Percentiles rank a stretch among this genome's conserved stretches.
Conservation (phyloP, 2,329 filamentous ascomycete genomes). For the Scortechinia acanthostroma region DNA sequence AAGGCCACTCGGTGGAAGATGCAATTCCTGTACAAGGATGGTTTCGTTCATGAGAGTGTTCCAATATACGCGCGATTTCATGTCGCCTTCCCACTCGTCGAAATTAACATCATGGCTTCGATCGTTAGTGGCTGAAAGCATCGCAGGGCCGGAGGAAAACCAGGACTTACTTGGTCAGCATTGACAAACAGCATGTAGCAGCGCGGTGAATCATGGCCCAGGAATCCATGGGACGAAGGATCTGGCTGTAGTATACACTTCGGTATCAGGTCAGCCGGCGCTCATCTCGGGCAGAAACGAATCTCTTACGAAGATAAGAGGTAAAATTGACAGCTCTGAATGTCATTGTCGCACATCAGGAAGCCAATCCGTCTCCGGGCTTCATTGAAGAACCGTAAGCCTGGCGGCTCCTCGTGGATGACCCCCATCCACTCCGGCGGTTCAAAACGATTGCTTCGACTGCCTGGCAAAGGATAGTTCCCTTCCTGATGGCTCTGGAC, state of each 20-base stretch:
- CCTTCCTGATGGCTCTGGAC: constrained; percentile 38
- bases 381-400: constrained; percentile 44
- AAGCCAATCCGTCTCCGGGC: constrained; percentile 40
- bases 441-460: constrained; percentile 14
- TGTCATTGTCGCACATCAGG: constrained; percentile 36
- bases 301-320: constrained; percentile 31
- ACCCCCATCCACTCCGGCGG: constrained; percentile 8
- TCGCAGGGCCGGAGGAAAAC: no score
- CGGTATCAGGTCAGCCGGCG: constrained; percentile 12
- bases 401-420: constrained; percentile 28
- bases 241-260: constrained; percentile 34
- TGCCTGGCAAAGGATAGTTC: constrained; percentile 30
- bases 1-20: constrained; percentile 39
- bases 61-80: constrained; percentile 46
- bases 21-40: constrained; percentile 43
- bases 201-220: constrained; percentile 44
- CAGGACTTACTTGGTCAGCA: constrained; percentile 29
- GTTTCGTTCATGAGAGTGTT: constrained; percentile 46
- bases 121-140: no score
- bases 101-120: constrained; percentile 28
- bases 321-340: constrained; percentile 42
- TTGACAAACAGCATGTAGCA: constrained; percentile 35
- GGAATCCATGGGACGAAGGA: constrained; percentile 40
- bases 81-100: constrained; percentile 43
- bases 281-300: constrained; percentile 4